Base-by-base conservation (phyloP, 352 stramenopile genomes). In the Phytophthora pinifolia region DNA sequence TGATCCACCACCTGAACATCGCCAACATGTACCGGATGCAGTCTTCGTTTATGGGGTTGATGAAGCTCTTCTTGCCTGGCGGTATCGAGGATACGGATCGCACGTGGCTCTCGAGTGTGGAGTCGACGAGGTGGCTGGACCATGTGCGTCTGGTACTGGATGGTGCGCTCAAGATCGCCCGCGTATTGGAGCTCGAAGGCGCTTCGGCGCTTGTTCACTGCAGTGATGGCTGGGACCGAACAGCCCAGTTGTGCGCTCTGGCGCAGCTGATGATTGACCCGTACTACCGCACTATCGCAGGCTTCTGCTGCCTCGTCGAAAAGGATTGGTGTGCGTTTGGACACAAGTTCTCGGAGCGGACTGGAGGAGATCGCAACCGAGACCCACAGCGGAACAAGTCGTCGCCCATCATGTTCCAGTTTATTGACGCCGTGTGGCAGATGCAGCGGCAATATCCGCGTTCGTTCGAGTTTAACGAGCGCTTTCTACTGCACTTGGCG, bases 21-120 rank as follows among this genome's bases (percentile, higher is more conserved):
- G 76, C 83, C 13, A 97, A 98, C 69, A 98, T 98, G 77, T 96
- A 98, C 57, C 88, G 82, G 2, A 94, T 98, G 79, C 83, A 92
- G 58, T 89, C 81, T 42, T 86, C 83, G 15, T 86, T 83, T 38
- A 67, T 79, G 54, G 70, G 73, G 7, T 43, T 94, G 8, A 65
- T 91, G 46, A 92, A 92, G 59, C 61, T 94, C 9, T 62, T 89
- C 18, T 43, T 90, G 15, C 77, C 79, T 34, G 75, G 76, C 25
- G 79, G 78, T 27, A 53, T 79, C 18, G 79, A 88, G 1, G 82
- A 92, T 47, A 70, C 72, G 18, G 82, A 91, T 38, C 79, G 82
- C 41, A 70, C 76, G 9, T 95, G 77, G 75, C 49, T 85, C 47
- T 73, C 83, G 4, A 87, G 69, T 52, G 59, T 92, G 15, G 82